phyloP scores from a whole-genome alignment of 2,329 filamentous ascomycete genomes.

The Trichoderma breve region DNA sequence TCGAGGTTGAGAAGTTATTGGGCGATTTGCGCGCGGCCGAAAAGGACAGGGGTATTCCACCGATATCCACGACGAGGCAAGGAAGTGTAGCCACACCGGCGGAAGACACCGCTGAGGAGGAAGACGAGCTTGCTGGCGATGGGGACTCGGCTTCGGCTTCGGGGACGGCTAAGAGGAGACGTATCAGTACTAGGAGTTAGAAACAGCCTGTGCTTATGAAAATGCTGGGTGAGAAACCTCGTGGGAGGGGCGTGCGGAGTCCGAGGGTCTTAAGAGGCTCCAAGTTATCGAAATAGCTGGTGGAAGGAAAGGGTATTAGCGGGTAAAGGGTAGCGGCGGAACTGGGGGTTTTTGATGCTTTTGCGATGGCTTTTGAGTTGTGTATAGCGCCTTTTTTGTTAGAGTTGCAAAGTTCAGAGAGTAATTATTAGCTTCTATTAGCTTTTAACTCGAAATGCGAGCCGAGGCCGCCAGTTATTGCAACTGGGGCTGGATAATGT shows the following conservation, averaged over 20 bases:
- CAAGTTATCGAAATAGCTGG: background rate
- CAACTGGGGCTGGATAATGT: background rate
- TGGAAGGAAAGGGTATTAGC: background rate
- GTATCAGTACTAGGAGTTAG: constrained; percentile 37
- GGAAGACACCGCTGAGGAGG: constrained; percentile 49
- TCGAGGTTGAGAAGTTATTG: constrained; percentile 77
- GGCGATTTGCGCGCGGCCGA: constrained; percentile 75
- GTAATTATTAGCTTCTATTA: background rate
- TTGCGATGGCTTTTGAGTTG: background rate
- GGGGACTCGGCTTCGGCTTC: constrained; percentile 33
- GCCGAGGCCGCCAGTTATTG: background rate
- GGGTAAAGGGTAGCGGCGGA: background rate
- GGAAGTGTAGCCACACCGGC: constrained; percentile 41
- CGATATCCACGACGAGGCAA: constrained; percentile 35
- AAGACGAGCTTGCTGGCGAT: constrained; percentile 48
- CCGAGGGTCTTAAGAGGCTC: background rate
- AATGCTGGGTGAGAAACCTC: constrained; percentile 1
- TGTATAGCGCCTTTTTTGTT: constrained; percentile 10
- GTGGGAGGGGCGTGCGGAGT: background rate
- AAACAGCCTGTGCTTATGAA: constrained; percentile 19
- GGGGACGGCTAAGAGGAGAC: constrained; percentile 38
- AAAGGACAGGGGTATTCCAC: constrained; percentile 45
- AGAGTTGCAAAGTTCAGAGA: background rate
- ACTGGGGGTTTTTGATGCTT: background rate
- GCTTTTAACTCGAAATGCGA: background rate